Evolutionary conservation across 2,329 filamentous ascomycete genomes (phyloP), one percentile per base, ranked within the genome.

Genomic region (Stemphylium beticola): DNA sequence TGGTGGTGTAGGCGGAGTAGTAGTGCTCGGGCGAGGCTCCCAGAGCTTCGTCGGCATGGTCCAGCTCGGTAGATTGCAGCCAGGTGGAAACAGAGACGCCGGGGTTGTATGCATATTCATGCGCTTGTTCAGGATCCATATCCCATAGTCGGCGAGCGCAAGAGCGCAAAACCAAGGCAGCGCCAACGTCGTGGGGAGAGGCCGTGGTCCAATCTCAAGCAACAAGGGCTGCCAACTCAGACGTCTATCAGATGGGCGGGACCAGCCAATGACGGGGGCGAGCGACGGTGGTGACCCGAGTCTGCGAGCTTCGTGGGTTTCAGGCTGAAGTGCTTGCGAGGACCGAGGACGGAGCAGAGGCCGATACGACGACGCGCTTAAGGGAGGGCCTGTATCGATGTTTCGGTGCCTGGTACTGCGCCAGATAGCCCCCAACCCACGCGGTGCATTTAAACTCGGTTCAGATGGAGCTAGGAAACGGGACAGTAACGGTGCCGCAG

Each of bases 51-150:
- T 61, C 62, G 56, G 53, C 52, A 51, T 55, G 52, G 34, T 58
- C 61, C 66, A 66, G 45, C 37, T 46, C 38, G 31, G 70, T 74
- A 34, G 71, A 71, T 47, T 74, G 69, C 53, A 74, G 66, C 72
- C 57, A 75, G 68, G 69, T 51, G 40, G 53, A 58, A 33, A 52
- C 48, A 32, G 52, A 51, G 34, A 58, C 43, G 48, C 48, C 48
- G 36, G 56, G 56, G 36, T 58, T 36, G 52, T 52, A 58, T 51
- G 52, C 56, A 55, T 54, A 57, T 48, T 49, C 45, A 54, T 57
- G 55, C 53, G 48, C 53, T 39, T 55, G 48, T 34, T 55, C 53
- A 52, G 53, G 42, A 41, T 57, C 55, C 56, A 58, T 58, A 38
- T 56, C 53, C 56, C 56, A 58, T 58, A 52, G 52, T 44, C 42